Conservation (phyloP, 495 filamentous ascomycete species). For the Geoglossum glabrum region DNA sequence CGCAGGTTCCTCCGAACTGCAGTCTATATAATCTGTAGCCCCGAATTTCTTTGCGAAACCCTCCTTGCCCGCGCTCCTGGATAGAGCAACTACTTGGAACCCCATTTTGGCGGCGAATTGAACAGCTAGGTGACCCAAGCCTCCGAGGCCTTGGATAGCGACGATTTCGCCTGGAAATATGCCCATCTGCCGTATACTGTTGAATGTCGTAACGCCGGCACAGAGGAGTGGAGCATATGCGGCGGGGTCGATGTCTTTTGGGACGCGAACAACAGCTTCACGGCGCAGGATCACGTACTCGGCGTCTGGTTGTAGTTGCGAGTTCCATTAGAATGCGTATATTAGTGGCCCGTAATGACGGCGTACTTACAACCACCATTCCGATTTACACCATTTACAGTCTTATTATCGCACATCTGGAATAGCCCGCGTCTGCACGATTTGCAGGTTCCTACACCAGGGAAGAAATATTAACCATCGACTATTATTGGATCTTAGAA, state of each 20-base stretch:
- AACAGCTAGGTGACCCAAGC: conserved; percentile 45
- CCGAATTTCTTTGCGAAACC: conserved; percentile 39
- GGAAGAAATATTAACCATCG: background rate
- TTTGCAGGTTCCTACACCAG: conserved; percentile 18
- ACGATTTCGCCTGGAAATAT: conserved; percentile 36
- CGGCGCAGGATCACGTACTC: conserved; percentile 40
- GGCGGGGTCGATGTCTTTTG: conserved; percentile 32
- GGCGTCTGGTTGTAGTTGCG: conserved; percentile 22
- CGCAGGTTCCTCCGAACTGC: conserved; percentile 29
- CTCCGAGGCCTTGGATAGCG: conserved; percentile 44
- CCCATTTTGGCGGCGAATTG: conserved; percentile 48
- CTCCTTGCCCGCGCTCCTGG: conserved; percentile 33
- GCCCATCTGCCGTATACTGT: conserved; percentile 41
- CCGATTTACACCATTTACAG: conserved; percentile 19
- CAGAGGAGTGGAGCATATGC: conserved; percentile 48
- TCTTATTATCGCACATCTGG: conserved; percentile 25
- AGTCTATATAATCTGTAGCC: conserved; percentile 48
- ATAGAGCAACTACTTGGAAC: conserved; percentile 42
- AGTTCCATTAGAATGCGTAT: background rate
- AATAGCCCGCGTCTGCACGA: conserved; percentile 21
- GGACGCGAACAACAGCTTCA: conserved; percentile 45
- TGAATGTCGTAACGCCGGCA: conserved; percentile 55
- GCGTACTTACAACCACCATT: conserved; percentile 23
- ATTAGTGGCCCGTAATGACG: background rate
- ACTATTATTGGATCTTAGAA: background rate